Base-by-base conservation (phyloP, 2,329 filamentous ascomycete genomes). In the Fonsecaea pugnacius region DNA sequence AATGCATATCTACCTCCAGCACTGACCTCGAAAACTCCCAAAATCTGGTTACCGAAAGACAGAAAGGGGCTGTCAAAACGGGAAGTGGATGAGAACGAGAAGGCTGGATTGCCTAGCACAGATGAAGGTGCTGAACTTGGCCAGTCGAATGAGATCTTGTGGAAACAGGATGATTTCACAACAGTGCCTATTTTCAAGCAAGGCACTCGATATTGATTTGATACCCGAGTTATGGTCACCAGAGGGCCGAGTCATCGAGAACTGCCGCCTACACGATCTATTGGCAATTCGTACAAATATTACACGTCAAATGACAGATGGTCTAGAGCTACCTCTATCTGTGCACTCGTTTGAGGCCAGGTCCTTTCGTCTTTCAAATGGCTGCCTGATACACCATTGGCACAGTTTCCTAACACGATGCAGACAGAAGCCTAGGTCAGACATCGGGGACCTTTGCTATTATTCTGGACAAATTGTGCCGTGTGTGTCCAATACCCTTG, bases 31-130 rank as follows among this genome's bases (percentile, higher is more conserved):
- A 71, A 82, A 61, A 79, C 85, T 2, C 90, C 91, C 0, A 80
- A 89, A 36, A 79, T 96, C 3, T 96, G 92, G 92, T 90, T 96
- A 30, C 91, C 92, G 0, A 82, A 85, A 61, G 92, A 96, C 72
- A 77, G 82, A 1, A 87, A 87, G 50, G 90, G 91, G 3, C 84
- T 96, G 36, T 91, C 88, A 58, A 83, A 83, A 69, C 88, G 92
- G 72, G 92, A 96, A 76, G 82, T 95, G 40, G 89, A 92, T 72
- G 92, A 96, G 76, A 82, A 95, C 43, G 88, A 92, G 68, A 91
- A 89, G 0, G 82, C 83, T 16, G 69, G 66, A 1, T 89, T 92
- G 36, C 85, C 87, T 0, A 93, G 95, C 58, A 94, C 90, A 0
- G 91, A 96, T 73, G 88, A 91, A 69, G 89, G 87, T 1, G 90